Base-by-base conservation (phyloP, 495 filamentous ascomycete genomes). In the Penicillium paxilli region DNA sequence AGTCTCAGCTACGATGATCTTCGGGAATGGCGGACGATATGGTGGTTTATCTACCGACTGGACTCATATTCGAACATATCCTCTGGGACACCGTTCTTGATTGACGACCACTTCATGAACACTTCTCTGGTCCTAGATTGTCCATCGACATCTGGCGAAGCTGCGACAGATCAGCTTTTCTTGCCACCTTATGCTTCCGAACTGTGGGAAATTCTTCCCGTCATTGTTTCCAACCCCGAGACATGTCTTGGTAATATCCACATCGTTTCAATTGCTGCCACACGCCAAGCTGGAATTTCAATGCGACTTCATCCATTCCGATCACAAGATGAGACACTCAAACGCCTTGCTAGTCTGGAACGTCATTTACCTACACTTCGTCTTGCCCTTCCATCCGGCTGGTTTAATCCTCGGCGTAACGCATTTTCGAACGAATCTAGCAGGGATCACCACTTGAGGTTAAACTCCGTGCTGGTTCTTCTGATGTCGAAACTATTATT, bases 11-110 rank as follows among this genome's bases (percentile, higher is more conserved):
- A 65, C 5, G 65, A 69, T 14, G 71, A 71, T 7, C 51, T 66
- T 8, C 63, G 73, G 57, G 60, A 69, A 50, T 74, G 70, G 71
- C 58, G 71, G 50, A 60, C 59, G 28, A 24, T 68, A n/a, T 74
- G 68, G 66, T 74, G 71, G 71, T 70, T 64, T 48, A 59, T 74
- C 41, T 74, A 71, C 47, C 66, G 68, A n/a, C 57, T 74, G n/a
- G 71, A 74, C 37, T 57, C 70, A 1, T 73, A 72, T 45, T 60
- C 67, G 30, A 60, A 60, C 28, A 35, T 60, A 1, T 44, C 54
- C 11, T 47, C 20, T 1, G 59, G 54, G 3, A 58, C 59, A 20
- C 59, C 58, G 44, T 58, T 48, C 25, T 23, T 51, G 12, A 55
- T 58, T 21, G 54, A 62, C n/a, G 32, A 54, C 8, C 35, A 17